phyloP scores from a whole-genome alignment of 805 yeast species.

The Starmerella vaccinii region DNA sequence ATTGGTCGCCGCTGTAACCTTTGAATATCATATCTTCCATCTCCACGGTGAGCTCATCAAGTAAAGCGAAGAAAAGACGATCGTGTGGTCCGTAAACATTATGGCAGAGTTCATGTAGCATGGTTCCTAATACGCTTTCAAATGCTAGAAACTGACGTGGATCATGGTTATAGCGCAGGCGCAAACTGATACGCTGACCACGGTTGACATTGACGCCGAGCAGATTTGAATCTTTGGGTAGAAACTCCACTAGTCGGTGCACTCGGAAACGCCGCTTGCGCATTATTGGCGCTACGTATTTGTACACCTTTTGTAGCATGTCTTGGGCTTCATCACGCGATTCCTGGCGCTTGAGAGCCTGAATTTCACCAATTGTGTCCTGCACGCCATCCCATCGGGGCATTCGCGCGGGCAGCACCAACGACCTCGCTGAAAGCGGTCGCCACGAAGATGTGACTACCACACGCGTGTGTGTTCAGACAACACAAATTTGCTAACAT shows the following conservation, averaged over 20 bases:
- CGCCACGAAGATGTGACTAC: not conserved
- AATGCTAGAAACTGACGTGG: constrained; percentile 48
- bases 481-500: too few relatives aligned
- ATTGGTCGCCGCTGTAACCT: constrained; percentile 39
- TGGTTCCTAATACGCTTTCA: constrained; percentile 60
- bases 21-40: constrained; percentile 34
- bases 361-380: constrained; percentile 20
- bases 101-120: constrained; percentile 83
- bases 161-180: constrained; percentile 55
- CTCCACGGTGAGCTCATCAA: constrained; percentile 53
- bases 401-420: constrained; percentile 6
- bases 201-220: constrained; percentile 74
- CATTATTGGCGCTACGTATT: constrained; percentile 68
- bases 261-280: constrained; percentile 55
- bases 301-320: constrained; percentile 56
- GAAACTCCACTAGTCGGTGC: constrained; percentile 65
- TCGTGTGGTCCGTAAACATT: constrained; percentile 76
- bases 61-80: constrained; percentile 49
- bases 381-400: constrained; percentile 19
- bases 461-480: not conserved
- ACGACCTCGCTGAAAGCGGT: not conserved
- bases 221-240: constrained; percentile 53
- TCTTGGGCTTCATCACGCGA: constrained; percentile 43
- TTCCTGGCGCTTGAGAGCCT: constrained; percentile 43
- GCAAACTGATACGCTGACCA: constrained; percentile 61